These are phyloP conservation scores for Heritiera littoralis DNA, from an alignment of 345 rosid genomes.

Conservation along the genomic window DNA sequence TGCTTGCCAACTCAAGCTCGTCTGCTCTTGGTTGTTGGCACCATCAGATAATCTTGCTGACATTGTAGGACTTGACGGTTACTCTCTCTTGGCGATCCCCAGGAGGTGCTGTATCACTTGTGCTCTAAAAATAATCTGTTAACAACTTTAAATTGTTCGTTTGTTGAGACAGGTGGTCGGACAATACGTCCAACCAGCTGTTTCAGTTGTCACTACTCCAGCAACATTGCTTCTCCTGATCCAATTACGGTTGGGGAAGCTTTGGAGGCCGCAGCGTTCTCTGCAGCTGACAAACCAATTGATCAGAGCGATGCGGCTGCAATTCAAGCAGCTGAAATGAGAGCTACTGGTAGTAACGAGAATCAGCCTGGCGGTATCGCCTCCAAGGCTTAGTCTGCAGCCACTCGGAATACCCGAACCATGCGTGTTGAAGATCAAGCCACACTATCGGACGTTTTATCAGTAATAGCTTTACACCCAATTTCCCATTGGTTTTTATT, in stretches of 20 bases:
- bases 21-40: too few species aligned
- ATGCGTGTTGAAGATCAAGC: constrained; percentile 32
- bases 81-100: too few species aligned
- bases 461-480: constrained; percentile 24
- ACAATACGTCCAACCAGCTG: constrained; percentile 34
- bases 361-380: constrained; percentile 45
- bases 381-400: constrained; percentile 50
- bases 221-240: constrained; percentile 22
- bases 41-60: too few species aligned
- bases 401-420: constrained; percentile 31
- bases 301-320: constrained; percentile 56
- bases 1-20: too few species aligned
- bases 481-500: constrained; percentile 2
- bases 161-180: constrained; percentile 34
- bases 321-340: constrained; percentile 55
- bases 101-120: too few species aligned
- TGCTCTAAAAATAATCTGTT: background rate
- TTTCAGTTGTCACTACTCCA: constrained; percentile 24
- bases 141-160: background rate
- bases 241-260: constrained; percentile 57
- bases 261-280: constrained; percentile 45
- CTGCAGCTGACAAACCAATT: constrained; percentile 49
- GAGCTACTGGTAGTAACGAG: constrained; percentile 40
- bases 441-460: constrained; percentile 39
- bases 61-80: too few species aligned